Conservation (phyloP, 169 alveolate species). For the Plasmodium cynomolgi region DNA sequence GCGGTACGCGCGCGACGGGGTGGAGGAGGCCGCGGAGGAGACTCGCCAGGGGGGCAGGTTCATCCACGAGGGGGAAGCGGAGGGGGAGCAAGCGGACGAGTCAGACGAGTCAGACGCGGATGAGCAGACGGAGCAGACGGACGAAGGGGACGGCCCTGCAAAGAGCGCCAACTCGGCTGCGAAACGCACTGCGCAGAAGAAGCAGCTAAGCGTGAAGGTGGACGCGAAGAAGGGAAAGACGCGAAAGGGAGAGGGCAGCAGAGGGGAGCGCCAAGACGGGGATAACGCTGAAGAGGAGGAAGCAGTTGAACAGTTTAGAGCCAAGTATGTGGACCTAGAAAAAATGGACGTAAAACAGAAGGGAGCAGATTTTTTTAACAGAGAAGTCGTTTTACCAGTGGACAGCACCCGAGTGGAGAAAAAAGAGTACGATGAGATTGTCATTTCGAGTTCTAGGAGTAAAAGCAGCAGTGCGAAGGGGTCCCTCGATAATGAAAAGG, state of each 20-base stretch:
- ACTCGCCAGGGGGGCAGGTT: background rate
- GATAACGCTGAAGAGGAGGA: background rate
- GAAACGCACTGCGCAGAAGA: background rate
- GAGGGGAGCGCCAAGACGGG: background rate
- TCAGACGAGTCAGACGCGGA: slow-evolving; percentile 25
- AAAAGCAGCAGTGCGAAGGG: slow-evolving; percentile 5
- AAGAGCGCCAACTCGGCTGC: background rate
- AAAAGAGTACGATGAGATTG: slow-evolving; percentile 89
- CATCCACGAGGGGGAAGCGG: slow-evolving; percentile 47
- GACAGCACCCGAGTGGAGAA: slow-evolving; percentile 92
- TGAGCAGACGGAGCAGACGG: background rate
- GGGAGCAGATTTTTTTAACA: slow-evolving; percentile 78
- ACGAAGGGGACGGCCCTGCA: background rate
- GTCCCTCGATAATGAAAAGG: background rate
- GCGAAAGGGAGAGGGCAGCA: background rate
- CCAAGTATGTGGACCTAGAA: slow-evolving; percentile 53
- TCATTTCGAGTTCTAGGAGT: slow-evolving; percentile 82
- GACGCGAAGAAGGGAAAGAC: background rate
- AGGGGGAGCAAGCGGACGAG: slow-evolving; percentile 25
- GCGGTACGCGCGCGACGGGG: slow-evolving; percentile 55
- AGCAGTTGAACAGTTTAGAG: background rate
- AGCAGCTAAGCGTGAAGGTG: background rate
- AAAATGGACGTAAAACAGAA: slow-evolving; percentile 14
- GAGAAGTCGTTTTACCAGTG: slow-evolving; percentile 93
- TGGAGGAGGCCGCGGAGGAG: background rate